Percentiles rank a stretch among this genome's conserved stretches.
phyloP scores from a whole-genome alignment of 495 filamentous ascomycete species.

The Podospora australis region DNA sequence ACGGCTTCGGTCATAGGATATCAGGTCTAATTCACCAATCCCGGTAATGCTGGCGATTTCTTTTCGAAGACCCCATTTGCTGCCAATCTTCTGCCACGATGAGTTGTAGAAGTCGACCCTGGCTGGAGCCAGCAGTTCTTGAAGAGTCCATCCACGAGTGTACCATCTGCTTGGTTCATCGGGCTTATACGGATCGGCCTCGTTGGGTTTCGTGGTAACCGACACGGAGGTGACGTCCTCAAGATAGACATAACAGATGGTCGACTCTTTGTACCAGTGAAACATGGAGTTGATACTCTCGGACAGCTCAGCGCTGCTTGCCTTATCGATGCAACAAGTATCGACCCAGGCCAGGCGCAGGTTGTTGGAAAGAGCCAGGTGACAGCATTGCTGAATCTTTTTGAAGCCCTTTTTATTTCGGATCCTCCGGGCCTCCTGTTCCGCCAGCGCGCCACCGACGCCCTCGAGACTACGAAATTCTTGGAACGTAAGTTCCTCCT shows the following conservation, averaged over 20 bases:
- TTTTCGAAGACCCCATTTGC: background rate
- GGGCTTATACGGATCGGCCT: background rate
- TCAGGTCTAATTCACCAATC: background rate
- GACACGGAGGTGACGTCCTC: background rate
- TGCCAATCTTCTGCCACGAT: too few relatives aligned
- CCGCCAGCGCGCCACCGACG: too few relatives aligned
- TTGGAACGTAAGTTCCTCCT: background rate
- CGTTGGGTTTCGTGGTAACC: background rate
- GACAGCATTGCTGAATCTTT: too few relatives aligned
- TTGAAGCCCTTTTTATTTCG: too few relatives aligned
- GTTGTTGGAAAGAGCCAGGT: too few relatives aligned
- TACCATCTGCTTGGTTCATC: background rate
- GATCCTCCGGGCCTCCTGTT: too few relatives aligned
- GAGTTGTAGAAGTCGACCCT: constrained; percentile 2
- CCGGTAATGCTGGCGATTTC: background rate
- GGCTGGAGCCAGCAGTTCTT: background rate
- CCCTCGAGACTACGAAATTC: too few relatives aligned
- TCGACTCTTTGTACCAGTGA: background rate
- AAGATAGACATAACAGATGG: background rate
- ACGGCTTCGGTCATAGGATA: background rate
- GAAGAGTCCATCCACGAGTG: too few relatives aligned
- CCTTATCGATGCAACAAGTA: constrained; percentile 1
- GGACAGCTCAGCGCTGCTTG: background rate
- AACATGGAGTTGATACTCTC: background rate
- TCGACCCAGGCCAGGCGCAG: too few relatives aligned